Conservation (phyloP, 2,329 filamentous ascomycete species). For the Diaporthe amygdali region DNA sequence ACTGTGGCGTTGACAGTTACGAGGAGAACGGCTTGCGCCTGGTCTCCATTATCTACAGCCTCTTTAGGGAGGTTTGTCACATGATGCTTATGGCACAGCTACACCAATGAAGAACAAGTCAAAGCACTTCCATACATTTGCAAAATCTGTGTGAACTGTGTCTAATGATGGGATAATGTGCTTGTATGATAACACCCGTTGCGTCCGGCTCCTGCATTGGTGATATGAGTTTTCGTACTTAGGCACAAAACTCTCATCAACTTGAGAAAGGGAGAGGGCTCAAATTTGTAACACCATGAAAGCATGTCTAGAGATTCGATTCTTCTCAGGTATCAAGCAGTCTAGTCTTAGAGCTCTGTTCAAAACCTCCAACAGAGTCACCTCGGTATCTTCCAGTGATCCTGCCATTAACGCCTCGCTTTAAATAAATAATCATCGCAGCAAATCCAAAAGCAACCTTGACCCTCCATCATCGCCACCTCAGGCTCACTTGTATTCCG, state of each 20-base stretch:
- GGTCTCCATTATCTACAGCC: constrained; percentile 56
- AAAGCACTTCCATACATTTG: constrained; percentile 7
- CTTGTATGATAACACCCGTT: neutral
- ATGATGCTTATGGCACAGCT: constrained; percentile 48
- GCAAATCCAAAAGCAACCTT: too few species aligned
- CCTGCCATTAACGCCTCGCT: constrained; percentile 1
- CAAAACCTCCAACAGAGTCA: neutral
- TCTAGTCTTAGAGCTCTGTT: neutral
- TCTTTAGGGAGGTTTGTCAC: constrained; percentile 46
- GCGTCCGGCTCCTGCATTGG: neutral
- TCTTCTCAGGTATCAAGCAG: neutral
- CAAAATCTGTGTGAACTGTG: neutral
- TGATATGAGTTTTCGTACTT: too few species aligned
- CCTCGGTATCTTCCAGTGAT: neutral
- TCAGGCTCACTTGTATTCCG: constrained; percentile 30
- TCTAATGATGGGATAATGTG: neutral
- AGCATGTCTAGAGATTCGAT: neutral
- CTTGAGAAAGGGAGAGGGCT: neutral
- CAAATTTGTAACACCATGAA: neutral
- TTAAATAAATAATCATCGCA: neutral
- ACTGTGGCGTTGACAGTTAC: constrained; percentile 73
- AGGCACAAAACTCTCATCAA: too few species aligned
- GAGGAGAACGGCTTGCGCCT: constrained; percentile 74
- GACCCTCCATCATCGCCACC: too few species aligned
- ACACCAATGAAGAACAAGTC: constrained; percentile 33